Conservation (phyloP, 2,329 filamentous ascomycete species). For the Colletotrichum tamarilloi region DNA sequence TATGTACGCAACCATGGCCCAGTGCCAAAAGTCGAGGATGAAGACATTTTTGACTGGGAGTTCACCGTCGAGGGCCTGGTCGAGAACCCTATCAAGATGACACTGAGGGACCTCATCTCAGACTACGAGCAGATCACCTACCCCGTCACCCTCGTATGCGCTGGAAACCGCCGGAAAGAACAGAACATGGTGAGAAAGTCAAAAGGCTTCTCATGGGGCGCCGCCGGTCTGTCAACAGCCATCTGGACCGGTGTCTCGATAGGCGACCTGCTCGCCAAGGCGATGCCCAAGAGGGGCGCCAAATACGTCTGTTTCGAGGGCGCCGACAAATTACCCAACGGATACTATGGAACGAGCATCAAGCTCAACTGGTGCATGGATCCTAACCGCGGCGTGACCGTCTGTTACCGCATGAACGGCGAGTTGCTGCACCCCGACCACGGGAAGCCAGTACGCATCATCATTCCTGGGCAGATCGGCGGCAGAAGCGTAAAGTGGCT, state of each 20-base stretch:
- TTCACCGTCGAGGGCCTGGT: constrained; percentile 88
- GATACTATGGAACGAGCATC: constrained; percentile 87
- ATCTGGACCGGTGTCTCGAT: constrained; percentile 88
- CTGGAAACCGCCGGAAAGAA: constrained; percentile 91
- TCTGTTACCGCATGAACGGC: constrained; percentile 93
- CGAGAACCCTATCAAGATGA: constrained; percentile 78
- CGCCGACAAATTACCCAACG: constrained; percentile 88
- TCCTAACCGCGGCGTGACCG: constrained; percentile 83
- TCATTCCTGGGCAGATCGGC: constrained; percentile 92
- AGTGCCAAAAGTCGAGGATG: constrained; percentile 80
- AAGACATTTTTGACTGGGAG: constrained; percentile 81
- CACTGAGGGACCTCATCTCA: constrained; percentile 76
- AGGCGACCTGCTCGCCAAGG: constrained; percentile 75
- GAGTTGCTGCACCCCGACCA: constrained; percentile 84
- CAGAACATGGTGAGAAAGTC: constrained; percentile 92
- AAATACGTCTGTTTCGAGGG: constrained; percentile 93
- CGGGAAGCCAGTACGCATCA: constrained; percentile 82
- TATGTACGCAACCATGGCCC: constrained; percentile 92
- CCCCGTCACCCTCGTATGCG: constrained; percentile 90
- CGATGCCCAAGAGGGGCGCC: constrained; percentile 75
- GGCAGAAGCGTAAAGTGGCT: constrained; percentile 95
- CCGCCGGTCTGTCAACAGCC: constrained; percentile 87
- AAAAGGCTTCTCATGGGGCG: constrained; percentile 94
- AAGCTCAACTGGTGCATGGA: constrained; percentile 92
- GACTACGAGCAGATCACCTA: constrained; percentile 86